Conservation (phyloP, 768 basidiomycete genomes). For the Mycena metata region DNA sequence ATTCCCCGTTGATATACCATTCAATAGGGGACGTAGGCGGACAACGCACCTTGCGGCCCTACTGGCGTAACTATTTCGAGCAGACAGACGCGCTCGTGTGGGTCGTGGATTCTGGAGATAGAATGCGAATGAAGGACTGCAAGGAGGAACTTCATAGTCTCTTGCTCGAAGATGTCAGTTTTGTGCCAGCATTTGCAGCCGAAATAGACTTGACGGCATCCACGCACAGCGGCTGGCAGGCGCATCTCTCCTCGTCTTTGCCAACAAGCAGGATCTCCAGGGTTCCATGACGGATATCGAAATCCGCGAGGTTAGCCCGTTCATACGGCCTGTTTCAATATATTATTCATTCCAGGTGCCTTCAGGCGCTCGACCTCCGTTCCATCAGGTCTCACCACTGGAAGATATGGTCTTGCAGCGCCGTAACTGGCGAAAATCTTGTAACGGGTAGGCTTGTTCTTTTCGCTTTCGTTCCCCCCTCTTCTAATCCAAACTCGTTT, state of each 20-base stretch:
- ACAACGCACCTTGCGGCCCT: slow-evolving; percentile 94
- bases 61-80: slow-evolving; percentile 99
- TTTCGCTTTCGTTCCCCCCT: background rate
- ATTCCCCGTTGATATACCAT: slow-evolving; percentile 32
- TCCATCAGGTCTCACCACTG: slow-evolving; percentile 91
- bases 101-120: slow-evolving; percentile 97
- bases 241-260: slow-evolving; percentile 95
- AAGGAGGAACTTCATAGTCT: slow-evolving; percentile 87
- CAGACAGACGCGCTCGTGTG: slow-evolving; percentile 98
- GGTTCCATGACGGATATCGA: slow-evolving; percentile 87
- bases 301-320: slow-evolving; percentile 80
- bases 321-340: slow-evolving; percentile 28
- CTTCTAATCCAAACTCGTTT: slow-evolving; percentile 7
- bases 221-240: slow-evolving; percentile 85
- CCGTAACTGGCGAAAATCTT: slow-evolving; percentile 89
- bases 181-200: slow-evolving; percentile 26
- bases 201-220: slow-evolving; percentile 33
- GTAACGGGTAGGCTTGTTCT: slow-evolving; percentile 59
- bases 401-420: slow-evolving; percentile 93
- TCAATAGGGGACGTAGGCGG: slow-evolving; percentile 96
- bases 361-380: slow-evolving; percentile 82
- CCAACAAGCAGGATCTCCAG: slow-evolving; percentile 97
- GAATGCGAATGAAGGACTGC: slow-evolving; percentile 92
- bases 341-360: background rate
- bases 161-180: slow-evolving; percentile 90